Base-by-base conservation (phyloP, 23 red algal genomes). In the Gracilaria gracilis region DNA sequence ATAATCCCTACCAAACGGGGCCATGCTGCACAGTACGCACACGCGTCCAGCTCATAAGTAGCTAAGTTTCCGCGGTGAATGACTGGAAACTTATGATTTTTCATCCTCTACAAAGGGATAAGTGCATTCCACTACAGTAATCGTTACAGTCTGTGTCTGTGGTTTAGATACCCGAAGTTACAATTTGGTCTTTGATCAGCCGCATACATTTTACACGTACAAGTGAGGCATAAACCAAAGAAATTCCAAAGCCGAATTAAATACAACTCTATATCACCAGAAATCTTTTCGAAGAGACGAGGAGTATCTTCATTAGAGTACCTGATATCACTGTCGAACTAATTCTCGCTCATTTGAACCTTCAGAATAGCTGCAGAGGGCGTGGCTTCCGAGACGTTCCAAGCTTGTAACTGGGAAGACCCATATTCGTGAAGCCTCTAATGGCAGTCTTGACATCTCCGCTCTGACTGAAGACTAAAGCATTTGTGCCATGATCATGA, bases 351-450 rank as follows among this genome's bases (percentile, higher is more conserved):
- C 24, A 87, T 35, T 9, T 87, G 34, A 15, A 59, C 32, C 25
- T 53, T 85, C 28, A 93, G 32, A 44, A 85, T 69, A 21, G 89
- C 89, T 28, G 89, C 89, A 11, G 89, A 93, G 55, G 85, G 58
- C 36, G 70, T 54, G 2, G 89, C 77, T 79, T 93, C 89, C 80
- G 71, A 84, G 61, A 38, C 67, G 32, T 76, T 76, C 36, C 89
- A 21, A 93, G 89, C 47, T 93, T 84, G 51, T 67, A 89, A 20
- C 71, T 72, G 16, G 86, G 86, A 58, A 89, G 75, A 61, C 86
- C 86, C 86, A 89, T 62, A 49, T 94, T 94, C 27, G 91, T 94
- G 59, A 86, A 72, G n/a, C 91, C 91, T 42, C 91, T 82, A 40
- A 94, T 69, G 24, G 50, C 46, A 9, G 81, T 37, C 14, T 87